These are phyloP conservation scores for Fusarium drepaniforme DNA, from an alignment of 2,329 filamentous ascomycete species.

Conservation along the genomic window DNA sequence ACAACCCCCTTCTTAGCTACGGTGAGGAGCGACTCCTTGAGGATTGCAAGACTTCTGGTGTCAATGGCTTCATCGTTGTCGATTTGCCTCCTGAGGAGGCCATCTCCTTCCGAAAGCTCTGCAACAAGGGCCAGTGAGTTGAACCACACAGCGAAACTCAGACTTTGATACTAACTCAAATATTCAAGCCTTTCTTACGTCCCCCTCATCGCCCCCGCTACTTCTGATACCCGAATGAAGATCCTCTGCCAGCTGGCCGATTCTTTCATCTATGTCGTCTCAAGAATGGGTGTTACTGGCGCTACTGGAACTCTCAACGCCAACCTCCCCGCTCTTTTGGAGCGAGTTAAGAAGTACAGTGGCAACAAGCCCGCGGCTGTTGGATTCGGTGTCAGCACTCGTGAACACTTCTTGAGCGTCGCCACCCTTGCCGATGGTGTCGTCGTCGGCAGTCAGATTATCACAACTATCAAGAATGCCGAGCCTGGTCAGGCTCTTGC, in stretches of 20 bases:
- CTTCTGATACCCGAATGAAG: constrained; percentile 93
- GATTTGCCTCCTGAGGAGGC: constrained; percentile 97
- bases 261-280: constrained; percentile 99
- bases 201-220: constrained; percentile 94
- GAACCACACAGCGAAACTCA: background rate
- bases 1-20: constrained; percentile 94
- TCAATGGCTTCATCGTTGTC: constrained; percentile 97
- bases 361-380: constrained; percentile 91
- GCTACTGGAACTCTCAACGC: constrained; percentile 86
- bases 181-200: constrained; percentile 85
- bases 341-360: constrained; percentile 91
- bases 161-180: background rate
- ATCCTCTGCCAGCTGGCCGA: constrained; percentile 96
- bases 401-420: constrained; percentile 91
- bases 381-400: constrained; percentile 95
- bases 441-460: constrained; percentile 95
- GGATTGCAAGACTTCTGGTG: constrained; percentile 85
- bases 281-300: constrained; percentile 95
- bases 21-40: constrained; percentile 90
- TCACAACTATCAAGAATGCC: constrained; percentile 74
- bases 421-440: constrained; percentile 90
- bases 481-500: constrained; percentile 59
- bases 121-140: constrained; percentile 78
- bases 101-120: constrained; percentile 88
- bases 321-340: constrained; percentile 83